Percentiles rank a stretch among this genome's conserved stretches.
phyloP scores from a whole-genome alignment of 2,329 filamentous ascomycete genomes.

The Myriosclerotinia duriaeana region DNA sequence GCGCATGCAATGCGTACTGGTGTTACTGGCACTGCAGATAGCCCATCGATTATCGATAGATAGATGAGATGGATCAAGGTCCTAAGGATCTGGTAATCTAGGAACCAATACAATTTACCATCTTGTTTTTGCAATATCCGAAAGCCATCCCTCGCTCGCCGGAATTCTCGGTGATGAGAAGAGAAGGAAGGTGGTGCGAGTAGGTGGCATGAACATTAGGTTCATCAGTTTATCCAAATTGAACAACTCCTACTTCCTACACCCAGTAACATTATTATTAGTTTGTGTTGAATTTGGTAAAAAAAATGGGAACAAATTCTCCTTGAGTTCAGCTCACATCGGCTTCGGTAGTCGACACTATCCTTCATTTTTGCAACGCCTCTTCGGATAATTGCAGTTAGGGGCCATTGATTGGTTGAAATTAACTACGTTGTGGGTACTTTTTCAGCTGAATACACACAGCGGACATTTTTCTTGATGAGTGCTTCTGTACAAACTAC shows the following conservation, averaged over 20 bases:
- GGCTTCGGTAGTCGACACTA: conserved; percentile 24
- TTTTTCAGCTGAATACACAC: conserved; percentile 23
- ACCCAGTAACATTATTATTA: not conserved
- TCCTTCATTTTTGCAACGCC: conserved; percentile 22
- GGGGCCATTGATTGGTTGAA: conserved; percentile 7
- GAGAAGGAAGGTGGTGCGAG: not conserved
- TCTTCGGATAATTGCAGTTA: conserved; percentile 23
- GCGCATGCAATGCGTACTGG: conserved; percentile 2
- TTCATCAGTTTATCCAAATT: not conserved
- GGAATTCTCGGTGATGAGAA: not conserved
- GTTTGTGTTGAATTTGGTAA: not conserved
- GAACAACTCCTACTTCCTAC: not conserved
- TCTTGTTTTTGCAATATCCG: not conserved
- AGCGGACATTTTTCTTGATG: conserved; percentile 19
- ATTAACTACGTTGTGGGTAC: conserved; percentile 13
- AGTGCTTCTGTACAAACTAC: not conserved
- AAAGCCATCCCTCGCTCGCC: conserved; percentile 1
- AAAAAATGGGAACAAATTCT: not conserved
- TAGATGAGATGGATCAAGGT: conserved; percentile 6
- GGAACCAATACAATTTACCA: conserved; percentile 10
- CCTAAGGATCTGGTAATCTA: conserved; percentile 6
- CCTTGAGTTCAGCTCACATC: conserved; percentile 18
- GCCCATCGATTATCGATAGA: conserved; percentile 1
- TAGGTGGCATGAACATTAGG: not conserved
- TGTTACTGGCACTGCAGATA: not conserved